Percentiles rank a stretch among this genome's conserved stretches.
Conservation (phyloP, 2,329 filamentous ascomycete species). For the Cadophora luteo-olivacea region DNA sequence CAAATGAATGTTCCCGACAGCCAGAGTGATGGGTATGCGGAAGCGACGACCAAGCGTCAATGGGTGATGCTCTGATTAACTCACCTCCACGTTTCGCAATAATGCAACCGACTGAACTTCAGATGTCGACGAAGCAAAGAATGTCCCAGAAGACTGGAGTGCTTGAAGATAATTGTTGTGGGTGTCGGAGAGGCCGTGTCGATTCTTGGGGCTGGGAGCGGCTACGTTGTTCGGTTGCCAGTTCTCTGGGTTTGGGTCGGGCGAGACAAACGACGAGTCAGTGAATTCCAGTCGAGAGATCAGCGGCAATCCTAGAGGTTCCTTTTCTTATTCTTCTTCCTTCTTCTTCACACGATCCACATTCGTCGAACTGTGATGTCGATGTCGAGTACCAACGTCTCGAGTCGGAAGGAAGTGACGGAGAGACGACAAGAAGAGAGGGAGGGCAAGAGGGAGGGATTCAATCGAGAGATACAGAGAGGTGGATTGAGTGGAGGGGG, state of each 20-base stretch:
- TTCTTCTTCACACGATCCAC: background rate
- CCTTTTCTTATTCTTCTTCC: background rate
- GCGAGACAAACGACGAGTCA: slow-evolving; percentile 6
- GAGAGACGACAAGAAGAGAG: slow-evolving; percentile 2
- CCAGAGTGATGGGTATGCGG: slow-evolving; percentile 27
- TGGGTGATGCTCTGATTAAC: slow-evolving; percentile 24
- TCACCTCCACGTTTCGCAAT: slow-evolving; percentile 17
- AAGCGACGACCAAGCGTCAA: slow-evolving; percentile 28
- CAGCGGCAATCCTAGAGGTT: background rate
- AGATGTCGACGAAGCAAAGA: slow-evolving; percentile 5
- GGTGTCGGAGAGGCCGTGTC: slow-evolving; percentile 22
- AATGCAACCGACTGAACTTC: slow-evolving; percentile 10
- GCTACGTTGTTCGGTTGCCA: slow-evolving; percentile 14
- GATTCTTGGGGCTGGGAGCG: slow-evolving; percentile 6
- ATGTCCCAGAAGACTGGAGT: background rate
- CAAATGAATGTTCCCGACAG: slow-evolving; percentile 24
- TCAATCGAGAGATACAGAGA: too few species aligned
- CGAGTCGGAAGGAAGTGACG: background rate
- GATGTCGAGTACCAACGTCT: slow-evolving; percentile 13
- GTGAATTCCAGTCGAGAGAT: background rate
- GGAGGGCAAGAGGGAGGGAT: background rate
- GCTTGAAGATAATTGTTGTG: slow-evolving; percentile 9
- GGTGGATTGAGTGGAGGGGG: background rate
- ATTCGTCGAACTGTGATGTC: background rate
- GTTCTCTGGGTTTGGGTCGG: slow-evolving; percentile 10